Evolutionary conservation across 2,329 filamentous ascomycete genomes (phyloP), one percentile per base, ranked within the genome.

Genomic region (Capronia americana): DNA sequence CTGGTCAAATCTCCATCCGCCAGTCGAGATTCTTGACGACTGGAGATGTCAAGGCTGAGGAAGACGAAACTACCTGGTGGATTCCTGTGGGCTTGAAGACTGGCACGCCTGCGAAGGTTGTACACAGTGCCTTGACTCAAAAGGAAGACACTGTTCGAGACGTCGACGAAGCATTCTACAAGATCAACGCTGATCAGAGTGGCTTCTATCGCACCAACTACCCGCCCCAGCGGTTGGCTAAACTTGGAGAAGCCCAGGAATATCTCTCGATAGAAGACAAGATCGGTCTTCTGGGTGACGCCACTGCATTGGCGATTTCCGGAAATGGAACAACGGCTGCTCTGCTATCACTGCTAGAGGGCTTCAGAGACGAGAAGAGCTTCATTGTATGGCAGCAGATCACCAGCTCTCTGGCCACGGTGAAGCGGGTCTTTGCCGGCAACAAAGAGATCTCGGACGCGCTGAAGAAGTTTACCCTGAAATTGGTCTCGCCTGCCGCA

Each of bases 171-270:
- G 87, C 92, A 71, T 97, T 97, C 78, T 99, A 98, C 82, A 96
- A 97, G 82, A 84, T 99, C 74, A 99, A 99, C 82, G 88, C 90
- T 67, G 88, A 94, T 63, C 91, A 94, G 65, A 93, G 90, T 59
- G 94, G 93, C 28, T 97, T 91, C 79, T 98, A 96, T 81, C 88
- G 93, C 68, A 95, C 94, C 57, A 97, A 96, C 79, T 96, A 98
- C 76, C 92, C 95, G 4, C 88, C 92, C n/a, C 84, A 87, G 69
- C 88, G 94, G 56, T 85, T 99, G 48, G 87, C 86, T 46, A 92
- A 92, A 80, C 88, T 99, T 26, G 91, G 92, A 65, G 86, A 88
- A 61, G 88, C 92, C 73, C 88, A 93, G 17, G 85, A 91, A 71
- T 88, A 88, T 72, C 85, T 99, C 26, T 91, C 85, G 69, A 88